Conservation (phyloP, 306 rosid species). For the Cucurbita moschata region DNA sequence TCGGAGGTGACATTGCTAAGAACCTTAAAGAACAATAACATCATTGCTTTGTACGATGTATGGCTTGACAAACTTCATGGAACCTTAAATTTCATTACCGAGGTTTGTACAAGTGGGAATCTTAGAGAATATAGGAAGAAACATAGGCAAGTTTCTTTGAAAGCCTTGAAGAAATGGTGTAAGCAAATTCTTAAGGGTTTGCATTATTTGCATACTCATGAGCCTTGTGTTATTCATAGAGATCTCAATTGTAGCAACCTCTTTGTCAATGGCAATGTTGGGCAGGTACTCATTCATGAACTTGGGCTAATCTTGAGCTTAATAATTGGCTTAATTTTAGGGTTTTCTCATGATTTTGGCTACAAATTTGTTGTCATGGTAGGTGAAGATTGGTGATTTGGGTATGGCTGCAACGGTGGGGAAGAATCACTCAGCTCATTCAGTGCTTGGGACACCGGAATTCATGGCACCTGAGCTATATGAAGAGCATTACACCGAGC, state of each 20-base stretch:
- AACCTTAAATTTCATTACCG: conserved; percentile 68
- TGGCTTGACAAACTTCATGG: conserved; percentile 41
- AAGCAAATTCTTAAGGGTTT: conserved; percentile 60
- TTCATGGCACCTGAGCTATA: conserved; percentile 92
- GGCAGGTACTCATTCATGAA: conserved; percentile 30
- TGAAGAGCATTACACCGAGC: conserved; percentile 68
- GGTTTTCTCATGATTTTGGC: background rate
- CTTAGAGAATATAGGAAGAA: conserved; percentile 81
- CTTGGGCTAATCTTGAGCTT: too few species aligned
- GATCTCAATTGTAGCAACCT: conserved; percentile 94
- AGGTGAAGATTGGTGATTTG: conserved; percentile 97
- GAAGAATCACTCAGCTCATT: conserved; percentile 64
- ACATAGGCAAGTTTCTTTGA: conserved; percentile 65
- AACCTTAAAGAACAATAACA: conserved; percentile 42
- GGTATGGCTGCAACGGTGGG: conserved; percentile 82
- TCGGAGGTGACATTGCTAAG: conserved; percentile 62
- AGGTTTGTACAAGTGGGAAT: conserved; percentile 84
- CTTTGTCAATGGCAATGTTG: conserved; percentile 79
- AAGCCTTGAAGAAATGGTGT: conserved; percentile 85
- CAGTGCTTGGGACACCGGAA: conserved; percentile 79
- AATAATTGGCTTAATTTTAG: too few species aligned
- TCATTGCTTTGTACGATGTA: conserved; percentile 47
- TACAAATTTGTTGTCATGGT: background rate
- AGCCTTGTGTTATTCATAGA: conserved; percentile 88
- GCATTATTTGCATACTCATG: conserved; percentile 67